These are phyloP conservation scores for Stephanodiscus triporus DNA, from an alignment of 108 stramenopile genomes.

Conservation along the genomic window DNA sequence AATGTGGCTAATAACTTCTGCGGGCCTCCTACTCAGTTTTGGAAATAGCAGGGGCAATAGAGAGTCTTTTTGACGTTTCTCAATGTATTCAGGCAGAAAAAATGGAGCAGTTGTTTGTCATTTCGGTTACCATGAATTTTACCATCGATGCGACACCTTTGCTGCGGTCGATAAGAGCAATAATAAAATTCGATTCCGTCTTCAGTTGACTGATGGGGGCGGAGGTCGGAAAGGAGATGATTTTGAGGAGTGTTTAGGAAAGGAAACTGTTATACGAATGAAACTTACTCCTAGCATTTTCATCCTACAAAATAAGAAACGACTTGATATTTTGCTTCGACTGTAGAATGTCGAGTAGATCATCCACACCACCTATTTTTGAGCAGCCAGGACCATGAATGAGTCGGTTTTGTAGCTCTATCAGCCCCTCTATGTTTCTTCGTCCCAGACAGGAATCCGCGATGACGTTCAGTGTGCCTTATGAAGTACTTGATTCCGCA, in stretches of 20 bases:
- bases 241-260: no score
- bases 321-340: constrained; percentile 83
- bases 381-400: no score
- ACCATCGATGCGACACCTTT: neutral
- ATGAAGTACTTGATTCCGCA: no score
- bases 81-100: neutral
- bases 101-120: neutral
- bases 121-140: neutral
- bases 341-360: constrained; percentile 88
- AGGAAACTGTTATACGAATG: constrained; percentile 57
- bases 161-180: neutral
- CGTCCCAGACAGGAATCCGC: constrained; percentile 20
- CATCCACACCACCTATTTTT: constrained; percentile 80
- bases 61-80: neutral
- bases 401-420: constrained; percentile 77
- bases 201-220: no score
- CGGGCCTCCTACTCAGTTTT: neutral
- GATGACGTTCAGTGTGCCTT: constrained; percentile 16
- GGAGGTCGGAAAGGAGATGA: no score
- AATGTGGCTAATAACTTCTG: constrained; percentile 25
- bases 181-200: neutral
- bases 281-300: constrained; percentile 39
- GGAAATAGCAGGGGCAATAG: neutral
- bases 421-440: constrained; percentile 59
- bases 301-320: constrained; percentile 74